Base-by-base conservation (phyloP, 2,329 filamentous ascomycete genomes). In the Phyllosticta ampelicida region DNA sequence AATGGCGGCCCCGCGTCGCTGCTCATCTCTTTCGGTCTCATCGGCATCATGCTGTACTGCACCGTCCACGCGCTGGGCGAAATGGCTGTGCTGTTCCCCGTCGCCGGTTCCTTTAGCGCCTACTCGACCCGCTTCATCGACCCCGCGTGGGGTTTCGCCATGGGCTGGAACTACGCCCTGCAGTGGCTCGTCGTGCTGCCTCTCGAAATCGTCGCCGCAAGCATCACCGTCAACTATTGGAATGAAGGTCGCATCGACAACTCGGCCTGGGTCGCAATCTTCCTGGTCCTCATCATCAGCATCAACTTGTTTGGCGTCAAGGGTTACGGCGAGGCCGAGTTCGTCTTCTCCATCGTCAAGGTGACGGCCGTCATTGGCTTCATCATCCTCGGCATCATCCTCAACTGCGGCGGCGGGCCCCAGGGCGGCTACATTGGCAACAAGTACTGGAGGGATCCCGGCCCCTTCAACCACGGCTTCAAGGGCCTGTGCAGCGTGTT, bases 131-230 rank as follows among this genome's bases (percentile, higher is more conserved):
- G 92, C 18, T 96, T 97, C 67, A 73, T 97, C 18, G 90, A 96
- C 67, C 92, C 91, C 0, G 91, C 91, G 0, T 96, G 90, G 90
- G 90, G 90, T 0, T 95, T 95, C 68, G 89, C 90, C 52, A 95
- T 96, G 88, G 90, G 90, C 16, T 95, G 90, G 90, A 95, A 95
- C 80, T 88, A 96, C 70, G 89, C 88, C 4, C 71, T 96, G 64
- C 88, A 95, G 73, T 96, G 91, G 91, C 79, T 95, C 1, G 80
- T 90, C 36, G 84, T 91, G 0, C 73, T 96, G 29, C 90, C 90
- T 0, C 77, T 95, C 44, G 90, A 96, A 71, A 86, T 96, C 59
- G 89, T 95, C 61, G 88, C 90, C 1, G 90, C 90, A 1, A 87
- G 89, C 2, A 83, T 95, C 20, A 95, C 90, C 0, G 85, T 95